phyloP scores from a whole-genome alignment of 148 eudicot species.

The Dysphania ambrosioides region DNA sequence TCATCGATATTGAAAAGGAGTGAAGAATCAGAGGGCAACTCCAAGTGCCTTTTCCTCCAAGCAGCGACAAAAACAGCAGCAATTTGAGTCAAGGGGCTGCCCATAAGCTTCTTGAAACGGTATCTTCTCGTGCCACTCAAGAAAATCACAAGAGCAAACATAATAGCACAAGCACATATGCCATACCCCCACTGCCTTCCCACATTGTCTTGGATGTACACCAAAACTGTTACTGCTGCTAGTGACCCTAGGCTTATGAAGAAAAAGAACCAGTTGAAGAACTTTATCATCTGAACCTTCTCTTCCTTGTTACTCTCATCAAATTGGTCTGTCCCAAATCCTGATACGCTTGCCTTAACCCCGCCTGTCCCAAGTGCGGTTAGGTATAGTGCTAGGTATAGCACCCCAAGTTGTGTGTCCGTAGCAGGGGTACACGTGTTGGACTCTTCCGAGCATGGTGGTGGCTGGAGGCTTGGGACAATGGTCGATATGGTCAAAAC shows the following conservation, averaged over 20 bases:
- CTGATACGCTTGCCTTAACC: slow-evolving; percentile 62
- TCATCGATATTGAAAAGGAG: slow-evolving; percentile 32
- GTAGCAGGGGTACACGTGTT: slow-evolving; percentile 26
- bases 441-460: slow-evolving; percentile 15
- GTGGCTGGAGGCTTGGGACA: slow-evolving; percentile 41
- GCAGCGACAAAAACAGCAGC: slow-evolving; percentile 42
- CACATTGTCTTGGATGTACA: slow-evolving; percentile 51
- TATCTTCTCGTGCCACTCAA: slow-evolving; percentile 36
- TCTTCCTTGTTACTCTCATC: slow-evolving; percentile 49
- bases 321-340: slow-evolving; percentile 66
- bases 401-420: slow-evolving; percentile 33
- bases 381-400: slow-evolving; percentile 50
- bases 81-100: slow-evolving; percentile 46
- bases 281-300: slow-evolving; percentile 38
- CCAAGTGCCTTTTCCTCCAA: slow-evolving; percentile 35
- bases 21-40: slow-evolving; percentile 36
- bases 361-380: slow-evolving; percentile 76
- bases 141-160: slow-evolving; percentile 31
- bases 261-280: slow-evolving; percentile 71
- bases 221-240: slow-evolving; percentile 47
- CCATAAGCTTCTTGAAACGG: slow-evolving; percentile 45
- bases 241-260: slow-evolving; percentile 51
- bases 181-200: slow-evolving; percentile 57
- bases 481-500: slow-evolving; percentile 36
- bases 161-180: slow-evolving; percentile 38